phyloP scores from a whole-genome alignment of 176 grass and related monocot species.

The Calamus simplicifolius region DNA sequence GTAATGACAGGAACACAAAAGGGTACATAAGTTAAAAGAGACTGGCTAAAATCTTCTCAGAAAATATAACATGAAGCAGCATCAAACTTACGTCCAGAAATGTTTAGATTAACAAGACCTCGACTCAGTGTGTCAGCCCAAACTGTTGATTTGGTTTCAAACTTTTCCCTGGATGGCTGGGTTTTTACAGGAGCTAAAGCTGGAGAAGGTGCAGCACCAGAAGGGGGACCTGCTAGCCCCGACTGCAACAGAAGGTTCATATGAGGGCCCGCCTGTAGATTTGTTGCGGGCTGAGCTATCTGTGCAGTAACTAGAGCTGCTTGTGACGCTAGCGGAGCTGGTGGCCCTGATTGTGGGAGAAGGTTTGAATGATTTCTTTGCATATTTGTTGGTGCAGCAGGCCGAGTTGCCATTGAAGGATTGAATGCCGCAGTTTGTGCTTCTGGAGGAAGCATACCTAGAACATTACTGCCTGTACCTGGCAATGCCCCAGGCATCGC shows the following conservation, averaged over 20 bases:
- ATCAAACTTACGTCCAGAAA: slow-evolving; percentile 81
- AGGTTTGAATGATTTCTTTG: slow-evolving; percentile 15
- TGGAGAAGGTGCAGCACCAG: slow-evolving; percentile 38
- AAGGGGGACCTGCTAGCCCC: slow-evolving; percentile 20
- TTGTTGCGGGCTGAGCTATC: slow-evolving; percentile 27
- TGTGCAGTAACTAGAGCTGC: slow-evolving; percentile 28
- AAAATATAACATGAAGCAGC: neutral
- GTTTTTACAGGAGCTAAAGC: slow-evolving; percentile 43
- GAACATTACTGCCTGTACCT: neutral
- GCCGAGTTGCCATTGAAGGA: slow-evolving; percentile 23
- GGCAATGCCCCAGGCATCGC: slow-evolving; percentile 5
- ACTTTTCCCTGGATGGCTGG: slow-evolving; percentile 56
- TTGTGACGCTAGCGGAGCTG: slow-evolving; percentile 29
- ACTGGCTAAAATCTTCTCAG: too few relatives aligned
- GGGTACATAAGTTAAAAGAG: neutral
- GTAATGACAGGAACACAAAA: neutral
- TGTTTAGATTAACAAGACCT: slow-evolving; percentile 89
- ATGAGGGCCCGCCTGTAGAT: slow-evolving; percentile 22
- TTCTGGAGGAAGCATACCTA: slow-evolving; percentile 14
- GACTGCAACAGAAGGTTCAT: slow-evolving; percentile 31
- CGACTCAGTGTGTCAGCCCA: slow-evolving; percentile 91
- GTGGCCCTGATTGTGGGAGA: slow-evolving; percentile 32
- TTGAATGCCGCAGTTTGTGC: slow-evolving; percentile 22
- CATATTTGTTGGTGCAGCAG: slow-evolving; percentile 17
- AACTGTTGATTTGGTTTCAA: slow-evolving; percentile 79